Base-by-base conservation (phyloP, 2,329 filamentous ascomycete genomes). In the Septoria linicola region DNA sequence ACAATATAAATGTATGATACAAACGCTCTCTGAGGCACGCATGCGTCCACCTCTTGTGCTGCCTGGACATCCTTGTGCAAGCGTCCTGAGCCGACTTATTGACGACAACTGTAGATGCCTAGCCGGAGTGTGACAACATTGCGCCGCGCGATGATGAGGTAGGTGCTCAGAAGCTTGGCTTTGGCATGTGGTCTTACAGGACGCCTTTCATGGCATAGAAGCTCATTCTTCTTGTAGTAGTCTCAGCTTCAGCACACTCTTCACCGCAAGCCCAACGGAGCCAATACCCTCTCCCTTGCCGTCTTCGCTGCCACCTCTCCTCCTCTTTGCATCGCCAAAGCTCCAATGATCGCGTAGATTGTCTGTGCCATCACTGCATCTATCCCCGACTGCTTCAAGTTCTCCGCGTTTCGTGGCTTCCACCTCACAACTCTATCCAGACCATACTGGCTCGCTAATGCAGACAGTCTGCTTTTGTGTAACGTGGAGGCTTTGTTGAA, bases 241-340 rank as follows among this genome's bases (percentile, higher is more conserved):
- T n/a, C n/a, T n/a, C n/a, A n/a, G n/a, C n/a, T n/a, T n/a, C n/a
- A n/a, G n/a, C n/a, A n/a, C n/a, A n/a, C n/a, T n/a, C n/a, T 20
- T 52, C 80, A 66, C 90, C 87, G 78, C 90, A 71, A 52, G 3
- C 70, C 70, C 40, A 72, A 56, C 14, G 75, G 76, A 42, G 66
- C 75, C 64, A 96, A 71, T 69, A 96, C 85, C 70, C 84, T 83
- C 61, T 96, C 87, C 66, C 83, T 82, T 40, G 88, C 83, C 46
- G 95, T 72, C 68, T 81, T 79, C 58, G 84, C 85, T 51, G 92
- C 90, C 49, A 87, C 80, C 37, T 85, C 83, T 31, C 86, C 87
- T 40, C 93, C 93, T 61, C 87, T 84, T 70, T 96, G 89, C 65
- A 99, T 75, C n/a, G 89, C 85, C 46, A 99, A 72, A 8, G 93